These are phyloP conservation scores for Schizochytrium sp. DNA, from an alignment of 108 stramenopile genomes.

Conservation along the genomic window DNA sequence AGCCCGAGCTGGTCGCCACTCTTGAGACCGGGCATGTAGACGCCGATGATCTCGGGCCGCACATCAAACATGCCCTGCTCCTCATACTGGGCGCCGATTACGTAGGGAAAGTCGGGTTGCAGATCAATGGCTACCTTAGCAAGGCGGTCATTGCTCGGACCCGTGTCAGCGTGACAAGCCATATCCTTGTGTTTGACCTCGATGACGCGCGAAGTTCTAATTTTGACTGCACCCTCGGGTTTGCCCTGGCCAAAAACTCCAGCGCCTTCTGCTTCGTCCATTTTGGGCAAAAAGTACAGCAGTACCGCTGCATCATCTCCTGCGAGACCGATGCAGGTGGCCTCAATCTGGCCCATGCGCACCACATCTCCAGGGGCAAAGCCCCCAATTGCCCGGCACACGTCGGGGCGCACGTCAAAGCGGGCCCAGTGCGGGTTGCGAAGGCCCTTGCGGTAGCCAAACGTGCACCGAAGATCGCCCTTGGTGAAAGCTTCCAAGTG, in stretches of 20 bases:
- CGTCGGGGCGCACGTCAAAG: not conserved
- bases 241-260: not conserved
- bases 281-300: no score
- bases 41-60: not conserved
- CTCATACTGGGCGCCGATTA: not conserved
- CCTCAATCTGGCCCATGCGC: not conserved
- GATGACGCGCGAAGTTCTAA: not conserved
- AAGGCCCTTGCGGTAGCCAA: not conserved
- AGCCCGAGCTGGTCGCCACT: not conserved
- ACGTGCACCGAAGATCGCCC: not conserved
- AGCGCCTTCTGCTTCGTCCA: not conserved
- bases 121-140: not conserved
- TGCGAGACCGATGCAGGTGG: not conserved
- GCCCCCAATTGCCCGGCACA: not conserved
- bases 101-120: not conserved
- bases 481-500: not conserved
- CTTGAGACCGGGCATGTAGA: not conserved
- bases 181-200: not conserved
- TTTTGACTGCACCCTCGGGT: not conserved
- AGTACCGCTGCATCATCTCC: not conserved
- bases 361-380: not conserved
- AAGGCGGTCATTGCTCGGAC: not conserved
- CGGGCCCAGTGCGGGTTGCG: not conserved
- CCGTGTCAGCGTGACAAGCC: not conserved
- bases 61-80: not conserved